Conservation (phyloP, 768 basidiomycete species). For the Hygrocybe punicea region DNA sequence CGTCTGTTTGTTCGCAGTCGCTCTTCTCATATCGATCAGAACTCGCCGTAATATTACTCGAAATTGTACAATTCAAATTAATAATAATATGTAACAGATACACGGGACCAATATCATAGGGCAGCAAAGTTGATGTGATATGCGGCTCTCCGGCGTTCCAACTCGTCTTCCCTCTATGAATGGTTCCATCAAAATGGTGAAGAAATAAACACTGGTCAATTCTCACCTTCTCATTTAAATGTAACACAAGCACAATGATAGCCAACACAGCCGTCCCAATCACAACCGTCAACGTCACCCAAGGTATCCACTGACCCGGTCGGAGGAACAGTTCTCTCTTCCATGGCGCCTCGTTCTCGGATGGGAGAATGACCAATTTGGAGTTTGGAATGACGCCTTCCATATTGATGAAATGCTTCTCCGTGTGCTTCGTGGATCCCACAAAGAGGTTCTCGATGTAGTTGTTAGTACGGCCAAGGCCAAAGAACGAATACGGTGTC, state of each 20-base stretch:
- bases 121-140: constrained; percentile 98
- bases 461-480: constrained; percentile 96
- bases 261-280: constrained; percentile 70
- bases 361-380: constrained; percentile 90
- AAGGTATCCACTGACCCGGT: constrained; percentile 96
- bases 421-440: constrained; percentile 75
- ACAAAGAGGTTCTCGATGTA: constrained; percentile 99
- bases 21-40: no score
- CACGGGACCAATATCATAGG: constrained; percentile 39
- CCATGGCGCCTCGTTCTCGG: constrained; percentile 60
- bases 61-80: no score
- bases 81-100: not conserved
- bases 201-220: not conserved
- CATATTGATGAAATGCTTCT: constrained; percentile 81
- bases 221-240: constrained; percentile 87
- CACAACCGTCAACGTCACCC: constrained; percentile 88
- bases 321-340: constrained; percentile 84
- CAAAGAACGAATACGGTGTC: constrained; percentile 93
- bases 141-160: constrained; percentile 81
- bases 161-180: constrained; percentile 84
- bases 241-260: constrained; percentile 79
- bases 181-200: not conserved
- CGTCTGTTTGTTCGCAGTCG: no score
- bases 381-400: constrained; percentile 98
- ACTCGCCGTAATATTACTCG: no score